These are phyloP conservation scores for Verticillium isaacii DNA, from an alignment of 2,329 filamentous ascomycete genomes.

Conservation along the genomic window DNA sequence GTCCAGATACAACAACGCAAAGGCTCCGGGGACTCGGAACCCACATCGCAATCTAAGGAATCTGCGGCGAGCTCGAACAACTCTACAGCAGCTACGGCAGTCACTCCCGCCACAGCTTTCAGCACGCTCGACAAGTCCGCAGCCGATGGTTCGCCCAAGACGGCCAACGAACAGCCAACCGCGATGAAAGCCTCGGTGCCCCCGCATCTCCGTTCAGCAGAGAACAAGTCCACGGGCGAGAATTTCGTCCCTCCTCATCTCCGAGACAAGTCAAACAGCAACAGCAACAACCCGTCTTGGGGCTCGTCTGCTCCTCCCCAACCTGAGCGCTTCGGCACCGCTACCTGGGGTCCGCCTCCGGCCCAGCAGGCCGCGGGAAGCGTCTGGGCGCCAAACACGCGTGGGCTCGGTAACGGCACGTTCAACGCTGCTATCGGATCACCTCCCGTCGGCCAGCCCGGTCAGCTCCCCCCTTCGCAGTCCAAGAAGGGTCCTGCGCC, in stretches of 20 bases:
- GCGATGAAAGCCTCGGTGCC: conserved; percentile 2
- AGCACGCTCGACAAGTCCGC: not conserved
- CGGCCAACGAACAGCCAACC: not conserved
- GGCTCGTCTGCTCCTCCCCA: conserved; percentile 20
- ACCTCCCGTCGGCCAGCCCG: conserved; percentile 23
- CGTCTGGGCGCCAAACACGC: conserved; percentile 73
- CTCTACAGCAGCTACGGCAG: conserved; percentile 3
- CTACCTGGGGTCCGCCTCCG: conserved; percentile 40
- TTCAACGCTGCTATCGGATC: conserved; percentile 51
- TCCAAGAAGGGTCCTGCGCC: conserved; percentile 37
- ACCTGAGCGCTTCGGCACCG: conserved; percentile 41
- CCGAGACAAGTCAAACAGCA: not conserved
- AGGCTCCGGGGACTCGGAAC: conserved; percentile 3
- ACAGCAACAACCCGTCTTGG: conserved; percentile 3
- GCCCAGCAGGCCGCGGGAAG: conserved; percentile 47
- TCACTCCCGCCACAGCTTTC: conserved; percentile 1
- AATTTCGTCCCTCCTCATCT: not conserved
- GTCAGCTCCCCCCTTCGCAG: conserved; percentile 21
- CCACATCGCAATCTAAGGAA: conserved; percentile 2
- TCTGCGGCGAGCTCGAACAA: not conserved
- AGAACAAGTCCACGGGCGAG: not conserved
- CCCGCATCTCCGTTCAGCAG: not conserved
- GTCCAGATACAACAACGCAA: conserved; percentile 17
- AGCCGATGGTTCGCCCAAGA: not conserved
- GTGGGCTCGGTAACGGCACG: conserved; percentile 72